Evolutionary conservation across 345 rosid genomes (phyloP), one percentile per base, ranked within the genome.

Genomic region (Erodium maritimum): DNA sequence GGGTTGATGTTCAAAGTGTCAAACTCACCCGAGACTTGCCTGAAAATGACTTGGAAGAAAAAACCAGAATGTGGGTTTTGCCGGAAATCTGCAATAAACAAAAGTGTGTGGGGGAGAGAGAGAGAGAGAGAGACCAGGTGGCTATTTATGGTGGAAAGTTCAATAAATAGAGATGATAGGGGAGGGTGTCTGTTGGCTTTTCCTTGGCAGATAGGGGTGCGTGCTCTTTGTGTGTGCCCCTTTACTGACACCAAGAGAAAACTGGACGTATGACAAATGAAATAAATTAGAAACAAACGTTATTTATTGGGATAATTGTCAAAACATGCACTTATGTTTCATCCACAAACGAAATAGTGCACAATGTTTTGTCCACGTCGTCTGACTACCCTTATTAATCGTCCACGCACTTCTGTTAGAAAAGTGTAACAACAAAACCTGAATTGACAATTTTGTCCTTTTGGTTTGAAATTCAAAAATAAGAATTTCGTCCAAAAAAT

Each of bases 161-260:
- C 34, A 37, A 11, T 18, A 14, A 24, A 23, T 21, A 34, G 20
- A 21, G 63, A 17, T 14, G 33, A 10, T 51, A 29, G 5, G 37
- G 37, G 37, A 6, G 37, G 37, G 60, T 50, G 66, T 54, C 50
- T 29, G 45, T 71, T 76, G 89, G 81, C 84, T 67, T 80, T 84
- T 42, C 64, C 79, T 61, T 17, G 64, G 57, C 52, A 74, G 87
- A 84, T 82, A 82, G 89, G 95, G 95, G 82, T 79, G 72, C 87
- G 34, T 8, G 75, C 73, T 74, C 71, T 78, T 21, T 78, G 25
- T 59, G 22, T 53, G 59, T 61, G 67, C 61, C 80, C 63, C 71
- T 52, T 68, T 33, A 45, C 50, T 22, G 62, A 24, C 67, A 61
- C 76, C 70, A 70, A 61, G 60, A 66, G 70, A 69, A 58, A 19